Evolutionary conservation across 805 yeast genomes (phyloP).

Genomic region (Saccharomyces kudriavzevii): DNA sequence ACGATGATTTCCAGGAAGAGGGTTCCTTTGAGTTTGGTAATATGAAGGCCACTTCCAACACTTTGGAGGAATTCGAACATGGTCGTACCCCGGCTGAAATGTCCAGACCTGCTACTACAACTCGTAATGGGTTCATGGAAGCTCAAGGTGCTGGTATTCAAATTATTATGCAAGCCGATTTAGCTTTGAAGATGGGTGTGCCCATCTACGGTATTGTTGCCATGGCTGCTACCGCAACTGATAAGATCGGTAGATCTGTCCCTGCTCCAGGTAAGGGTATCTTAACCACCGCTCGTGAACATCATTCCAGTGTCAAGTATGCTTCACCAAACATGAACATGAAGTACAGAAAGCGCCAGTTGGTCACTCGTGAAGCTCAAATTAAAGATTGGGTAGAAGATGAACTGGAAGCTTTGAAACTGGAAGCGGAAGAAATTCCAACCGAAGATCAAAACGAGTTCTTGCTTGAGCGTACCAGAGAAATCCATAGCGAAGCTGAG

Average conservation of each 20-base stretch:
- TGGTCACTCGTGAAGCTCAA: conserved; percentile 68
- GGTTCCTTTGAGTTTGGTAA: conserved; percentile 96
- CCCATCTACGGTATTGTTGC: conserved; percentile 96
- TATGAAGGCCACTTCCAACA: conserved; percentile 96
- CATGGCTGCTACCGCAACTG: conserved; percentile 92
- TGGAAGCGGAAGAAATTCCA: conserved; percentile 54
- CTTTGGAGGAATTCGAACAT: conserved; percentile 77
- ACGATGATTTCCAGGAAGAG: conserved; percentile 98
- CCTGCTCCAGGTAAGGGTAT: conserved; percentile 99
- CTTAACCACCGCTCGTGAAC: conserved; percentile 94
- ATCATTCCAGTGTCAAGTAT: conserved; percentile 70
- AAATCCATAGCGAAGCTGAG: conserved; percentile 73
- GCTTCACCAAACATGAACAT: conserved; percentile 77
- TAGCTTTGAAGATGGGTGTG: conserved; percentile 97
- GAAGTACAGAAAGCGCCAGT: conserved; percentile 88
- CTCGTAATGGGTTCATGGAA: conserved; percentile 98
- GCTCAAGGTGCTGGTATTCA: conserved; percentile 99
- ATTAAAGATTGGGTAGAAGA: conserved; percentile 76
- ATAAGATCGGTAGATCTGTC: conserved; percentile 96
- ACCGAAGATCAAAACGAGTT: conserved; percentile 47
- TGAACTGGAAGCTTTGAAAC: conserved; percentile 62
- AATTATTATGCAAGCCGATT: conserved; percentile 87
- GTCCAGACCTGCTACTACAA: conserved; percentile 96
- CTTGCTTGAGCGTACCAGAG: conserved; percentile 78
- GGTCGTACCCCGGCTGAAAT: conserved; percentile 98